phyloP scores from a whole-genome alignment of 148 eudicot species.

The Beta vulgaris region DNA sequence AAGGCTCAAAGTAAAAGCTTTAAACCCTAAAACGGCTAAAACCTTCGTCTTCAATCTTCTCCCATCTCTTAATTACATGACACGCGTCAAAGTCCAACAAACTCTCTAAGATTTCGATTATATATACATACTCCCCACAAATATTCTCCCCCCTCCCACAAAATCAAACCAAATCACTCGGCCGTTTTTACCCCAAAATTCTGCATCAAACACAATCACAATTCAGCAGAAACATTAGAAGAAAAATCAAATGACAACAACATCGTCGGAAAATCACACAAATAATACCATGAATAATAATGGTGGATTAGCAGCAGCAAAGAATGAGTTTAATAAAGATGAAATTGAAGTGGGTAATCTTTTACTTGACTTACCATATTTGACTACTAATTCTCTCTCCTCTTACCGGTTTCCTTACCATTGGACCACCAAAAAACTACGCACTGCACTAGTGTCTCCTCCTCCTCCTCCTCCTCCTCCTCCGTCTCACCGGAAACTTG shows the following conservation, averaged over 20 bases:
- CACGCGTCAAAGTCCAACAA: background rate
- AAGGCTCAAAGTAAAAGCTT: background rate
- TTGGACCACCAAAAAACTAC: conserved; percentile 16
- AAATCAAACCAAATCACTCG: background rate
- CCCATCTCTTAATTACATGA: background rate
- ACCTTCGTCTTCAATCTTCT: background rate
- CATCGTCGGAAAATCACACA: no score
- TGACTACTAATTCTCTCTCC: background rate
- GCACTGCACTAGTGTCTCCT: conserved; percentile 7
- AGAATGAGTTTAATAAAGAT: background rate
- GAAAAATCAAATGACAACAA: no score
- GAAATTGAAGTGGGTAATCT: conserved; percentile 11
- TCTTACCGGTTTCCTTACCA: background rate
- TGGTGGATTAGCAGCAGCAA: background rate
- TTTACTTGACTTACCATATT: conserved; percentile 7
- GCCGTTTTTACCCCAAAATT: no score
- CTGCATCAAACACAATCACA: no score
- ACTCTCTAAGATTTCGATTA: background rate
- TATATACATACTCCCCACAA: background rate
- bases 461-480: background rate
- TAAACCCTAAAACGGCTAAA: conserved; percentile 12
- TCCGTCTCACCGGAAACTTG: background rate
- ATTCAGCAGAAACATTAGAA: no score
- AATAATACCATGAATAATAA: background rate
- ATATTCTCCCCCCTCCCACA: background rate